phyloP scores from a whole-genome alignment of 352 stramenopile genomes.

The Saprolegnia parasitica region DNA sequence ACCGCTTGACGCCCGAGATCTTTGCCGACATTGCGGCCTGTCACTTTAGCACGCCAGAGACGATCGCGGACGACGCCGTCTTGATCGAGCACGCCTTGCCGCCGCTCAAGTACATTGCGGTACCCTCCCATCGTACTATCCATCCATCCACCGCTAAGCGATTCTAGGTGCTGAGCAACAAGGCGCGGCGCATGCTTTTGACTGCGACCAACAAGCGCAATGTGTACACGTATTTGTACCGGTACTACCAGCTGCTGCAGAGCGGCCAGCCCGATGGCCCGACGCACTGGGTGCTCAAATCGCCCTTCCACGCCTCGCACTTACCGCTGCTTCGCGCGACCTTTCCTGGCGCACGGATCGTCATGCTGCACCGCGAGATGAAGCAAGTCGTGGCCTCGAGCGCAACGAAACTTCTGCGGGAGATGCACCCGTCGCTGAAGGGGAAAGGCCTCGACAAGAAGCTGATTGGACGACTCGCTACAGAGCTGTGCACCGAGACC shows the following conservation, averaged over 20 bases:
- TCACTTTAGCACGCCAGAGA: slow-evolving; percentile 13
- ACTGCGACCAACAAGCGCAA: slow-evolving; percentile 17
- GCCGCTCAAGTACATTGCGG: slow-evolving; percentile 5
- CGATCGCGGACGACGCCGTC: slow-evolving; percentile 18
- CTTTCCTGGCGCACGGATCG: slow-evolving; percentile 19
- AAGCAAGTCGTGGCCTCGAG: slow-evolving; percentile 27
- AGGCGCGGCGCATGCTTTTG: slow-evolving; percentile 11
- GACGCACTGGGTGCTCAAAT: slow-evolving; percentile 25
- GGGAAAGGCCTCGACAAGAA: slow-evolving; percentile 27
- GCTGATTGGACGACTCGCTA: slow-evolving; percentile 3
- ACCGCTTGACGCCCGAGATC: slow-evolving; percentile 16
- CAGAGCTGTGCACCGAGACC: slow-evolving; percentile 23
- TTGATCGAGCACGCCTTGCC: slow-evolving; percentile 9
- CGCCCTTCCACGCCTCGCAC: slow-evolving; percentile 22
- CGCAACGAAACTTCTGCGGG: slow-evolving; percentile 10
- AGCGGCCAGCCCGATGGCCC: neutral
- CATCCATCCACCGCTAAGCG: too few relatives aligned
- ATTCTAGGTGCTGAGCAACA: neutral
- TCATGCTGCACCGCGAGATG: slow-evolving; percentile 23
- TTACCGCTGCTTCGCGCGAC: slow-evolving; percentile 3
- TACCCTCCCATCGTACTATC: slow-evolving; percentile 1
- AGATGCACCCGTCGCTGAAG: slow-evolving; percentile 14
- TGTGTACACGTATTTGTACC: slow-evolving; percentile 21
- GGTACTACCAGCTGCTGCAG: slow-evolving; percentile 28
- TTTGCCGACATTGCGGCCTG: slow-evolving; percentile 15